Conservation (phyloP, 2,329 filamentous ascomycete genomes). For the Penicillium fuscoglaucum region DNA sequence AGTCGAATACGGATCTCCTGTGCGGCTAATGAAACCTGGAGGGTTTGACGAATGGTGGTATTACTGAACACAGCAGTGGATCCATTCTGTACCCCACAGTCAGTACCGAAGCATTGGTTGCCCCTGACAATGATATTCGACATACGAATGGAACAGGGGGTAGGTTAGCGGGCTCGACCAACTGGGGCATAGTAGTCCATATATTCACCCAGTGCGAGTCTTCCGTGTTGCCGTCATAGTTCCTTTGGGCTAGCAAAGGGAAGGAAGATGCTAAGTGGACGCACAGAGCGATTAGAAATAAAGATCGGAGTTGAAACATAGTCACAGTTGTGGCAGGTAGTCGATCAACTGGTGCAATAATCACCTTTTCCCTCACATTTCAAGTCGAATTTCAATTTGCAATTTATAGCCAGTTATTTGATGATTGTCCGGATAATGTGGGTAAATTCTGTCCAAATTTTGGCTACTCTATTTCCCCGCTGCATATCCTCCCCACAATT, state of each 20-base stretch:
- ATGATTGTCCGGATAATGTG: neutral
- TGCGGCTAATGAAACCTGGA: conserved; percentile 60
- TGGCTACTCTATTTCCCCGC: neutral
- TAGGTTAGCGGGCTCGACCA: conserved; percentile 63
- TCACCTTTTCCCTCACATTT: neutral
- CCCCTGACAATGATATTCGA: neutral
- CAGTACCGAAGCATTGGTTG: neutral
- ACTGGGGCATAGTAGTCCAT: conserved; percentile 67
- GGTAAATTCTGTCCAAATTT: neutral
- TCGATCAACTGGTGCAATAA: neutral
- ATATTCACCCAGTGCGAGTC: conserved; percentile 58
- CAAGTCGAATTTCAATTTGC: neutral
- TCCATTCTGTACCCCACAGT: conserved; percentile 47
- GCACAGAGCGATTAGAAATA: neutral
- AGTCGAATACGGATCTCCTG: conserved; percentile 61
- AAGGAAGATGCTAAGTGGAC: neutral
- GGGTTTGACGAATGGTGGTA: conserved; percentile 65
- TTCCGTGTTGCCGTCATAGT: neutral
- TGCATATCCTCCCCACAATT: neutral
- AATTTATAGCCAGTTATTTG: neutral
- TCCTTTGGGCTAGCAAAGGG: neutral
- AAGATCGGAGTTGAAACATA: neutral
- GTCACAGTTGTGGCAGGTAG: neutral
- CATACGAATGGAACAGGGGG: conserved; percentile 58
- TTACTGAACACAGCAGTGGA: conserved; percentile 58